phyloP scores from a whole-genome alignment of 108 stramenopile species.

The Nannochloropsis salina region DNA sequence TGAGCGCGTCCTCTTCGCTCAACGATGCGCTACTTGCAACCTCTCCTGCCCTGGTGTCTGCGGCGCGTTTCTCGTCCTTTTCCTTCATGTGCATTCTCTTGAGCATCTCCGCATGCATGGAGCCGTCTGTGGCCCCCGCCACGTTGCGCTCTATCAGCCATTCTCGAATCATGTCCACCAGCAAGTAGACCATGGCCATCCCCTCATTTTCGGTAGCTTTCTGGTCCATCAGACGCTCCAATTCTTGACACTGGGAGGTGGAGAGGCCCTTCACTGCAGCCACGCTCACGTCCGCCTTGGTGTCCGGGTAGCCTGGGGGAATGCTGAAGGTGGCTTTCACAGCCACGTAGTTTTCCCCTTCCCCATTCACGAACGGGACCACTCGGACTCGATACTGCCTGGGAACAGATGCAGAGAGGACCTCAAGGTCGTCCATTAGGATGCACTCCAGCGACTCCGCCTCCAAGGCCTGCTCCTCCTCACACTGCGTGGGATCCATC shows the following conservation, averaged over 20 bases:
- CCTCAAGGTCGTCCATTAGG: constrained; percentile 16
- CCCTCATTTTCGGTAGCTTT: constrained; percentile 7
- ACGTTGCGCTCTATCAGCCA: neutral
- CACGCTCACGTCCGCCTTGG: neutral
- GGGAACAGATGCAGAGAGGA: neutral
- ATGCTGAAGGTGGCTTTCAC: neutral
- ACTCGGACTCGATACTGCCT: neutral
- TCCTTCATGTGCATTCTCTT: neutral
- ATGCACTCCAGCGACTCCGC: neutral
- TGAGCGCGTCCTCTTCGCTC: neutral
- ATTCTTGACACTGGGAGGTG: neutral
- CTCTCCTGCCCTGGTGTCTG: neutral
- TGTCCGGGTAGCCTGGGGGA: neutral
- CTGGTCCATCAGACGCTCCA: neutral
- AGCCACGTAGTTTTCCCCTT: neutral
- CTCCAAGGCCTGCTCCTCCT: constrained; percentile 16
- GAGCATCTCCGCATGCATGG: constrained; percentile 6
- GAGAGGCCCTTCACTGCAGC: neutral
- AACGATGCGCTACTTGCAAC: neutral
- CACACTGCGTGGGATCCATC: neutral
- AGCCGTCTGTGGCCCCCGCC: neutral
- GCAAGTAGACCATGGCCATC: constrained; percentile 1
- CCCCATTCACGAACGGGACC: neutral
- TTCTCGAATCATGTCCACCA: constrained; percentile 9
- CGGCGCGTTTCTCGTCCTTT: neutral